Evolutionary conservation across 1,139 yeast species (phyloP).

Genomic region (Blastobotrys capitulatus): DNA sequence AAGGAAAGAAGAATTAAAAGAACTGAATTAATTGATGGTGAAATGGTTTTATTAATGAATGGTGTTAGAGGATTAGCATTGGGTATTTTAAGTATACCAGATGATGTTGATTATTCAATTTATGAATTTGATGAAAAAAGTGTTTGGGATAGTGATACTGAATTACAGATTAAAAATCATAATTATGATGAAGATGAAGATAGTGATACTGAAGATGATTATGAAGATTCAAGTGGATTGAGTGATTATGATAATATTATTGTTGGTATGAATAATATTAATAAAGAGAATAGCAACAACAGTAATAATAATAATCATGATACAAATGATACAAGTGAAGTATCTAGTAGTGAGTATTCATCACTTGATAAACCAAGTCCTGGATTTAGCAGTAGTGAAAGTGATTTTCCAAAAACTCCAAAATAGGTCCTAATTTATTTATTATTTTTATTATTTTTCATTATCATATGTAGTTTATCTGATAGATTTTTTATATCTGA

Average conservation of each 20-base stretch:
- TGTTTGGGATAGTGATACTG: not conserved
- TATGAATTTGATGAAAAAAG: not conserved
- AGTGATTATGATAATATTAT: no score
- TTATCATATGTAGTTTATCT: no score
- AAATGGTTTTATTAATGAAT: slow-evolving; percentile 65
- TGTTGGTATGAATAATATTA: not conserved
- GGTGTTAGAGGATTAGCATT: slow-evolving; percentile 61
- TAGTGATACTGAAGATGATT: not conserved
- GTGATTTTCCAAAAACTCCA: no score
- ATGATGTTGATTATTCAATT: not conserved
- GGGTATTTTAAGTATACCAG: not conserved
- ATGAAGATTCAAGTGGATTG: not conserved
- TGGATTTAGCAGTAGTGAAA: no score
- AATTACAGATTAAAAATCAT: not conserved
- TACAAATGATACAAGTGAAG: not conserved
- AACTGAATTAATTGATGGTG: slow-evolving; percentile 51
- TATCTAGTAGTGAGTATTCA: no score
- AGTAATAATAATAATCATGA: not conserved
- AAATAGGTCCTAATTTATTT: no score
- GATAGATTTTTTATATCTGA: no score
- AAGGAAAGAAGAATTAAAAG: slow-evolving; percentile 48
- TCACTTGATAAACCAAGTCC: not conserved
- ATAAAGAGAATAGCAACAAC: not conserved
- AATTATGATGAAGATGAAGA: not conserved
- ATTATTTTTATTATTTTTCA: no score